phyloP scores from a whole-genome alignment of 2,329 filamentous ascomycete species.

The Ophiostoma angusticollis region DNA sequence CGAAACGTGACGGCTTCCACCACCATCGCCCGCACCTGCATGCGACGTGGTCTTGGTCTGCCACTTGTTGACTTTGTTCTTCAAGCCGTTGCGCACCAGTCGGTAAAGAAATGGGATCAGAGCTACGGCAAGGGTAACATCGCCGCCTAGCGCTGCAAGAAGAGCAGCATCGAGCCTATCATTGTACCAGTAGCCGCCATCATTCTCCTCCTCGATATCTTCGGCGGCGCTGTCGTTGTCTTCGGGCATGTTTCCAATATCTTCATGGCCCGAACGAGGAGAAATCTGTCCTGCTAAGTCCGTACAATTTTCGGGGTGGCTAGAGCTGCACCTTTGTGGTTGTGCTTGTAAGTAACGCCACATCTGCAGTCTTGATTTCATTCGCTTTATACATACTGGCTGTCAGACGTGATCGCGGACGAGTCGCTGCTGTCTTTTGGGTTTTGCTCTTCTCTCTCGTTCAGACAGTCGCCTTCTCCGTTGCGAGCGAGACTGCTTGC shows the following conservation, averaged over 20 bases:
- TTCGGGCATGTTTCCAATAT: neutral
- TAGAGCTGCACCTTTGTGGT: too few relatives aligned
- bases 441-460: neutral
- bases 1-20: neutral
- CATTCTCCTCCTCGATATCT: conserved; percentile 11
- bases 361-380: too few relatives aligned
- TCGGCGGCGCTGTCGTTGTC: conserved; percentile 11
- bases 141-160: conserved; percentile 15
- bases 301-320: too few relatives aligned
- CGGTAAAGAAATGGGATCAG: conserved; percentile 16
- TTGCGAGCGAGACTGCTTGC: conserved; percentile 10
- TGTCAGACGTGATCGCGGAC: conserved; percentile 5
- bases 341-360: too few relatives aligned
- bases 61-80: conserved; percentile 17
- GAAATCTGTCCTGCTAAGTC: too few relatives aligned
- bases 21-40: neutral
- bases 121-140: conserved; percentile 15
- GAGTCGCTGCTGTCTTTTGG: conserved; percentile 4
- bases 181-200: conserved; percentile 15
- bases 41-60: conserved; percentile 4
- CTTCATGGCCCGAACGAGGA: too few relatives aligned
- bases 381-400: conserved; percentile 10
- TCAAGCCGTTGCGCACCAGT: conserved; percentile 12
- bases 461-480: conserved; percentile 4
- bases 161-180: conserved; percentile 16